A percentile compares a stretch with the other conserved stretches of the same genome.
Evolutionary conservation across 1,284 basidiomycete species (phyloP).

Genomic region (Sanghuangporus baumii): DNA sequence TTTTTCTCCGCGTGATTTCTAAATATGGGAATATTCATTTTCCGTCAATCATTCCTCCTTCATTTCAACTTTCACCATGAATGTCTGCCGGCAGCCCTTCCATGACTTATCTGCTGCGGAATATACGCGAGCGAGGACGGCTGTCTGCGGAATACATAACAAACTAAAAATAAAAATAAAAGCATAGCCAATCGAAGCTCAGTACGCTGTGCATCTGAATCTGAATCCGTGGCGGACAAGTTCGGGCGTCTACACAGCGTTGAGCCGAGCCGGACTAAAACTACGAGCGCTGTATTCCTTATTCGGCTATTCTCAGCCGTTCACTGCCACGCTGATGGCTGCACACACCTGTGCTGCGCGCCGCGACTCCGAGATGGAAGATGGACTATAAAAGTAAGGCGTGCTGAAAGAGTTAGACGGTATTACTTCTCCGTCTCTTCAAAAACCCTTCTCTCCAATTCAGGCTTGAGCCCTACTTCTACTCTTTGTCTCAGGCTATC

Average conservation of each 20-base stretch:
- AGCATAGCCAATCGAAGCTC: not conserved
- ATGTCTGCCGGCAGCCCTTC: not conserved
- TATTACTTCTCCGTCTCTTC: not conserved
- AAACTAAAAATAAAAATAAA: too few relatives aligned
- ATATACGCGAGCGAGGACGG: not conserved
- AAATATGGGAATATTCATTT: too few relatives aligned
- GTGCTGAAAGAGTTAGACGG: not conserved
- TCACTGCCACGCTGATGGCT: conserved; percentile 3
- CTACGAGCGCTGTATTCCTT: not conserved
- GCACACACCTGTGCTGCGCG: not conserved
- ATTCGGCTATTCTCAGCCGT: not conserved
- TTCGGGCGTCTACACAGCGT: not conserved
- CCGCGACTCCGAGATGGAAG: not conserved
- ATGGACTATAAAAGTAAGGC: not conserved
- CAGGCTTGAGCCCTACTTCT: not conserved
- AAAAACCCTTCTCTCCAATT: not conserved
- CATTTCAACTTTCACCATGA: not conserved
- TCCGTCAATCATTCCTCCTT: not conserved
- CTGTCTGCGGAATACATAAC: too few relatives aligned
- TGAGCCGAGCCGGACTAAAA: not conserved
- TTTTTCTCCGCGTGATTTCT: too few relatives aligned
- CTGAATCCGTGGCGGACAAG: not conserved
- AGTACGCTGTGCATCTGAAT: not conserved
- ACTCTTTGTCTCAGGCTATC: not conserved
- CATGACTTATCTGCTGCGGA: not conserved